Percentiles rank a stretch among this genome's conserved stretches.
Evolutionary conservation across 768 basidiomycete species (phyloP).

Genomic region (Kwoniella sp.): DNA sequence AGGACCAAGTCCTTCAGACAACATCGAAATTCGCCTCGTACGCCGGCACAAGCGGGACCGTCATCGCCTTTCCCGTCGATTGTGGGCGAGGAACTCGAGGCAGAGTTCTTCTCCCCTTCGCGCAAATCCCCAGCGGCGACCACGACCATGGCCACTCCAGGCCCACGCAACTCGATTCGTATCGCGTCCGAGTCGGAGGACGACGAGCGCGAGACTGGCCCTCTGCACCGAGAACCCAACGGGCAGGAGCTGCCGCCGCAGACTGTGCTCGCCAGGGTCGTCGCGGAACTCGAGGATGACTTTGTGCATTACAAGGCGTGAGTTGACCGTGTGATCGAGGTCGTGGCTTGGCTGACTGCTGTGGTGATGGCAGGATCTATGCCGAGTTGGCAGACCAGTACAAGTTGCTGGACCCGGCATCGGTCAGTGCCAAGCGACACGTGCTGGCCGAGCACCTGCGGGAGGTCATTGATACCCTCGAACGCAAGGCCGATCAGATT

Average conservation of each 20-base stretch:
- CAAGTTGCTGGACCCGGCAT: slow-evolving; percentile 77
- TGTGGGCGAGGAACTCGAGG: slow-evolving; percentile 66
- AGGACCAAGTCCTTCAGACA: neutral
- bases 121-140: neutral
- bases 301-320: slow-evolving; percentile 92
- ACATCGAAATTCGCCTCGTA: neutral
- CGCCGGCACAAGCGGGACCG: slow-evolving; percentile 4
- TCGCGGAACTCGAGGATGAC: slow-evolving; percentile 88
- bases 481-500: slow-evolving; percentile 94
- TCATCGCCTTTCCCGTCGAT: slow-evolving; percentile 66
- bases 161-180: neutral
- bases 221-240: slow-evolving; percentile 9
- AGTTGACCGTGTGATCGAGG: slow-evolving; percentile 33
- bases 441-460: slow-evolving; percentile 81
- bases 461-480: slow-evolving; percentile 86
- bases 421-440: slow-evolving; percentile 73
- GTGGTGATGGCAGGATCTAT: slow-evolving; percentile 66
- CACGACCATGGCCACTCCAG: neutral
- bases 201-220: neutral
- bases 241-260: slow-evolving; percentile 67
- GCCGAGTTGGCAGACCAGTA: slow-evolving; percentile 88
- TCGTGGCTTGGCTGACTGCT: neutral
- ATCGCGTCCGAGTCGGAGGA: neutral
- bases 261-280: slow-evolving; percentile 74
- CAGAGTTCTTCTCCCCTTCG: slow-evolving; percentile 38